Evolutionary conservation across 495 filamentous ascomycete genomes (phyloP).

Genomic region (Xylaria flabelliformis): DNA sequence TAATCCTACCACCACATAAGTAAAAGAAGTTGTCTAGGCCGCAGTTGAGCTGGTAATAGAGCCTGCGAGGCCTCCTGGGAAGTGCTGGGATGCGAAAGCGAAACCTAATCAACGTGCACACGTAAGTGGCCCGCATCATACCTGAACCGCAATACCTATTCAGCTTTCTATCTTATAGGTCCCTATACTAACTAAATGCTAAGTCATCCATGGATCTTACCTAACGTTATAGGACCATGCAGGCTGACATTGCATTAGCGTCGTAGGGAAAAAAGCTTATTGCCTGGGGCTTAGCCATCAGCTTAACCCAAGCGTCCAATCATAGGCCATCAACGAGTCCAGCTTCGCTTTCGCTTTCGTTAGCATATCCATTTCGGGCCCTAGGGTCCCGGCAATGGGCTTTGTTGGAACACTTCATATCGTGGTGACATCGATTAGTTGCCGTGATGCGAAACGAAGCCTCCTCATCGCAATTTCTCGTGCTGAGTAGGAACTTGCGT

Average conservation of each 20-base stretch:
- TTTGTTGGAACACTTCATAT: background rate
- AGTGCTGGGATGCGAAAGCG: background rate
- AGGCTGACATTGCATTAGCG: background rate
- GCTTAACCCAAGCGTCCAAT: conserved; percentile 11
- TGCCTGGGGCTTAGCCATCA: conserved; percentile 20
- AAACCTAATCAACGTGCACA: background rate
- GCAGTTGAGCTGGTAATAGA: background rate
- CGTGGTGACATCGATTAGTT: background rate
- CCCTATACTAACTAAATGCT: conserved; percentile 7
- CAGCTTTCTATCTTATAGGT: conserved; percentile 1
- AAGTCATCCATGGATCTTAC: conserved; percentile 3
- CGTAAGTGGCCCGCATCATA: background rate
- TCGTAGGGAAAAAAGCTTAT: conserved; percentile 1
- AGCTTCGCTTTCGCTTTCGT: conserved; percentile 18
- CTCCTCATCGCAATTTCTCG: conserved; percentile 1
- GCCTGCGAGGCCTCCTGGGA: conserved; percentile 8
- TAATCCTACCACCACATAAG: background rate
- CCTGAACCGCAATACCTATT: background rate
- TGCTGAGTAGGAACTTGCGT: background rate
- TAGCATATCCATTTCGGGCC: background rate
- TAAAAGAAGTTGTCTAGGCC: background rate
- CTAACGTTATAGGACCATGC: background rate
- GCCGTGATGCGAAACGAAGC: background rate
- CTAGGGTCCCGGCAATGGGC: conserved; percentile 4
- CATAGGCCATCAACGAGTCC: background rate